Conservation (phyloP, 1,284 basidiomycete species). For the Fomitiporia mediterranea region DNA sequence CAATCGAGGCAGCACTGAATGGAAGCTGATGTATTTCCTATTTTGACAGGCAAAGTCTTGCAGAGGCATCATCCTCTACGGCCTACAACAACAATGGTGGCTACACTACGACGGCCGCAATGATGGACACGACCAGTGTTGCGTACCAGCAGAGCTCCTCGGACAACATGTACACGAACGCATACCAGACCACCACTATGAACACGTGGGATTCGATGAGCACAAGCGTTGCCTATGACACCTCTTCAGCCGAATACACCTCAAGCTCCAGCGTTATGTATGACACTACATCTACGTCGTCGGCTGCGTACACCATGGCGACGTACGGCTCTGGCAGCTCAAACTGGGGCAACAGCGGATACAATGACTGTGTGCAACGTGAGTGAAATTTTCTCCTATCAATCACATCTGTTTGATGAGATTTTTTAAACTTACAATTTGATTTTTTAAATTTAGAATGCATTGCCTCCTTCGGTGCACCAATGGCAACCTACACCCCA, state of each 20-base stretch:
- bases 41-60: slow-evolving; percentile 6
- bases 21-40: not conserved
- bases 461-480: slow-evolving; percentile 50
- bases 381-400: slow-evolving; percentile 33
- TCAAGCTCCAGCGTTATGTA: not conserved
- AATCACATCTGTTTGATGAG: too few species aligned
- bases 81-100: slow-evolving; percentile 17
- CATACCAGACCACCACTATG: too few species aligned
- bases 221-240: slow-evolving; percentile 25
- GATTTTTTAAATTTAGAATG: slow-evolving; percentile 44
- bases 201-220: slow-evolving; percentile 26
- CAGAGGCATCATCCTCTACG: slow-evolving; percentile 6
- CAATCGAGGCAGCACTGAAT: not conserved
- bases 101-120: slow-evolving; percentile 16
- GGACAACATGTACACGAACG: too few species aligned
- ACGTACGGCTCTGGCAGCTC: slow-evolving; percentile 63
- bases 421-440: not conserved
- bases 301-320: slow-evolving; percentile 19
- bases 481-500: slow-evolving; percentile 38
- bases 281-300: slow-evolving; percentile 9
- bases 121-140: too few species aligned
- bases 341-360: slow-evolving; percentile 53
- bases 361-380: slow-evolving; percentile 70
- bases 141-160: too few species aligned
- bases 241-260: slow-evolving; percentile 21